phyloP scores from a whole-genome alignment of 306 rosid species.

The Medicago ruthenica region DNA sequence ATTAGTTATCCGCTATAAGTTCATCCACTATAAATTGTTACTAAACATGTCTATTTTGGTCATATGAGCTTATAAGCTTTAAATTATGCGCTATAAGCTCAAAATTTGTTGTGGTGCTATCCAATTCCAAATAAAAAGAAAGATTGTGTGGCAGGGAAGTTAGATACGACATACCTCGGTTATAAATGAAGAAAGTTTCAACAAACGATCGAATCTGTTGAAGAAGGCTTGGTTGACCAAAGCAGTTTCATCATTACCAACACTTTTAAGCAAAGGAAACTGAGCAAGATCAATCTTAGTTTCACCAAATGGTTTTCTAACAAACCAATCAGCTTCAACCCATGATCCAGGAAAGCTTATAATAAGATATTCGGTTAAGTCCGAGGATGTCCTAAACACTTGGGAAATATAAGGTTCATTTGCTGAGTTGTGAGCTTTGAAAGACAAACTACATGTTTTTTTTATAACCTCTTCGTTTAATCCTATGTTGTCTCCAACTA shows the following conservation, averaged over 20 bases:
- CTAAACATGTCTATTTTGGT: too few relatives aligned
- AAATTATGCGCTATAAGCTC: too few relatives aligned
- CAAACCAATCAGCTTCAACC: slow-evolving; percentile 52
- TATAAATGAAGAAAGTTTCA: slow-evolving; percentile 24
- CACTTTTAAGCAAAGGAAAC: slow-evolving; percentile 68
- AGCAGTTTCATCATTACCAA: slow-evolving; percentile 69
- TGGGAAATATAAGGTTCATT: slow-evolving; percentile 41
- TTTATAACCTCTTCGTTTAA: slow-evolving; percentile 51
- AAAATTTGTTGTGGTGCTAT: too few relatives aligned
- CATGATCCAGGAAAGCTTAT: slow-evolving; percentile 64
- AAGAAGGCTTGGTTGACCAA: slow-evolving; percentile 58
- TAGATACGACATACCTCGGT: slow-evolving; percentile 45
- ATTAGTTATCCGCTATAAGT: too few relatives aligned
- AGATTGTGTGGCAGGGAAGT: too few relatives aligned
- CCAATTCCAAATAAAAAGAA: too few relatives aligned
- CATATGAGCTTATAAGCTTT: too few relatives aligned
- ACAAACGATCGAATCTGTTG: slow-evolving; percentile 45
- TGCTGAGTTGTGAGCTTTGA: slow-evolving; percentile 45
- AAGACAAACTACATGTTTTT: slow-evolving; percentile 48
- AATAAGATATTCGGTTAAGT: not conserved
- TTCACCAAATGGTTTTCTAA: slow-evolving; percentile 55
- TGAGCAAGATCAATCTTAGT: slow-evolving; percentile 39
- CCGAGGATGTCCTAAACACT: slow-evolving; percentile 17
- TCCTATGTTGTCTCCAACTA: slow-evolving; percentile 45
- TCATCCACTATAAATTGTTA: too few relatives aligned